These are phyloP conservation scores for Diaporthe batatas DNA, from an alignment of 2,329 filamentous ascomycete species.

Conservation along the genomic window DNA sequence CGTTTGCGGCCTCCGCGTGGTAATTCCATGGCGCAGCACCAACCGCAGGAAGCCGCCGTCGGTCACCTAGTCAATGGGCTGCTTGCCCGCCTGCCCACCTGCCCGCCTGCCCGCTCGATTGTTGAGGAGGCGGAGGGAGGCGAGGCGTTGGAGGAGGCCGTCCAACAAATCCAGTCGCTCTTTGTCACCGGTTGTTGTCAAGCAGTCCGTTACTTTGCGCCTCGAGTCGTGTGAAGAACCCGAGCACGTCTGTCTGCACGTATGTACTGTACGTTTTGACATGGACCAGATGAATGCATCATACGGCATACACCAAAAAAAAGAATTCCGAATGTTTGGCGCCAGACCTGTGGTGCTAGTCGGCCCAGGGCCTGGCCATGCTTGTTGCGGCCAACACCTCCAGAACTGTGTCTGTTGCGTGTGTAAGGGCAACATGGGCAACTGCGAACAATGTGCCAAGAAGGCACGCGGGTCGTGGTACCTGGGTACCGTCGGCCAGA, in stretches of 20 bases:
- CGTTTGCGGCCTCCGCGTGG: constrained; percentile 19
- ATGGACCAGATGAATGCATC: not conserved
- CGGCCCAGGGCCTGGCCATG: not conserved
- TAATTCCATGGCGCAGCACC: constrained; percentile 23
- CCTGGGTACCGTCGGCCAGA: constrained; percentile 11
- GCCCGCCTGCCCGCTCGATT: constrained; percentile 8
- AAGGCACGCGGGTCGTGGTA: constrained; percentile 7
- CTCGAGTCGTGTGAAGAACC: constrained; percentile 19
- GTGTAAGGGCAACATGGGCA: constrained; percentile 13
- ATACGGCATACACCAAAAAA: not conserved
- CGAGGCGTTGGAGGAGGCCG: constrained; percentile 3
- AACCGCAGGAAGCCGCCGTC: constrained; percentile 9
- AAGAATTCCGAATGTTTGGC: not conserved
- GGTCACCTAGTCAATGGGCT: not conserved
- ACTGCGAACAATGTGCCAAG: constrained; percentile 25
- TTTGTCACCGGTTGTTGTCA: not conserved
- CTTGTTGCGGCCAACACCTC: constrained; percentile 2
- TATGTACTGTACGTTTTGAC: too few relatives aligned
- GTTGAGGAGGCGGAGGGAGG: constrained; percentile 4
- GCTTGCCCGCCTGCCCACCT: not conserved
- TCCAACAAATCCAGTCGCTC: not conserved
- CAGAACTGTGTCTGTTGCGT: too few relatives aligned
- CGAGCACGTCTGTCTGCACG: too few relatives aligned
- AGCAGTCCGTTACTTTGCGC: constrained; percentile 4
- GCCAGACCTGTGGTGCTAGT: not conserved